phyloP scores from a whole-genome alignment of 305 asterid genomes.

The Solanum hybrid region DNA sequence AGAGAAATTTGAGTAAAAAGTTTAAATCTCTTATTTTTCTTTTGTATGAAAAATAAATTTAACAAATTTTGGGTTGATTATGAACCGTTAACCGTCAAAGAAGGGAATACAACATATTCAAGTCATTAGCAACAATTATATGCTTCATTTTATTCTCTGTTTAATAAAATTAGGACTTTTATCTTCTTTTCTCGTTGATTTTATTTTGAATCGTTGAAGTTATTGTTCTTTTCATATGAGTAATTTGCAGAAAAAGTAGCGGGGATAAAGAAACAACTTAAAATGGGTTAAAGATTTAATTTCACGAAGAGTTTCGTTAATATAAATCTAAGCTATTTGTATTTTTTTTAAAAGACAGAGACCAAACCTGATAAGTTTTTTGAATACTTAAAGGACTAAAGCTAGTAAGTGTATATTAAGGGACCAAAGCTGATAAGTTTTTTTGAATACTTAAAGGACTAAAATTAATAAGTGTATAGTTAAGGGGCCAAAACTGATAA shows the following conservation, averaged over 20 bases:
- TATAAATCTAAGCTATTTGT: background rate
- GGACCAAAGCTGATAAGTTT: background rate
- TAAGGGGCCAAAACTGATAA: background rate
- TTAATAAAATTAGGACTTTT: too few species aligned
- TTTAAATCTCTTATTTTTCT: too few species aligned
- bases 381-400: background rate
- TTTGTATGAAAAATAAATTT: background rate
- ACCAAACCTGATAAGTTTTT: background rate
- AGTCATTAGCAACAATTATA: background rate
- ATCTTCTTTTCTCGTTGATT: too few species aligned
- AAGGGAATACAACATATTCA: background rate
- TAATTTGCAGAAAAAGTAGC: too few species aligned
- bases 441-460: too few species aligned
- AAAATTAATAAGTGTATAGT: too few species aligned
- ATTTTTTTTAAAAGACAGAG: background rate
- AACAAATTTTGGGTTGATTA: background rate
- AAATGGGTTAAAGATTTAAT: background rate
- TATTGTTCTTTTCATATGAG: background rate
- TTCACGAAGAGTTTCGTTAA: background rate
- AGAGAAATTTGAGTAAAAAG: background rate
- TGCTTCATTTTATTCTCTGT: background rate
- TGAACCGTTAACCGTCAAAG: background rate
- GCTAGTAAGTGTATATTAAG: background rate
- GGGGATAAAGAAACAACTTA: background rate
- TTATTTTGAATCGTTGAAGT: too few species aligned